These are phyloP conservation scores for Alternaria consortialis DNA, from an alignment of 2,329 filamentous ascomycete species.

Conservation along the genomic window DNA sequence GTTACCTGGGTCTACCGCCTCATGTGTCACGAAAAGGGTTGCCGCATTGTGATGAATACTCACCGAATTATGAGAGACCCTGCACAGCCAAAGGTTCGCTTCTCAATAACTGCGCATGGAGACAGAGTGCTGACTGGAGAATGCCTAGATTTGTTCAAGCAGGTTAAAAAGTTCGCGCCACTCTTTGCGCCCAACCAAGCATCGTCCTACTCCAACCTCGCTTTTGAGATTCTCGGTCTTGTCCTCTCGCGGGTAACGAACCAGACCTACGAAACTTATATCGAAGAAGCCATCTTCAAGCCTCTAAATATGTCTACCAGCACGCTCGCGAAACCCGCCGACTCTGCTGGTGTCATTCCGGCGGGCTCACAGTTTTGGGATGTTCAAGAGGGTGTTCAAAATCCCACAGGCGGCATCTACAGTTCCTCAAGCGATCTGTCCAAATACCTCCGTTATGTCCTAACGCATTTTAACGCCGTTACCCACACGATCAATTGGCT, in stretches of 20 bases:
- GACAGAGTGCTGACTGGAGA: conserved; percentile 10
- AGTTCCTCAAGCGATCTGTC: conserved; percentile 53
- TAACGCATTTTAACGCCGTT: conserved; percentile 54
- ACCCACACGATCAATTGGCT: conserved; percentile 57
- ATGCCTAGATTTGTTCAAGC: conserved; percentile 43
- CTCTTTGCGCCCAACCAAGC: conserved; percentile 55
- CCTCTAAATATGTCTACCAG: conserved; percentile 47
- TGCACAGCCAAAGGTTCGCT: conserved; percentile 38
- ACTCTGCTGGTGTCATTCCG: conserved; percentile 53
- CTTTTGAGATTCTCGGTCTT: conserved; percentile 54
- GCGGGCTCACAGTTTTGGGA: conserved; percentile 52
- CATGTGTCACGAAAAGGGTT: conserved; percentile 39
- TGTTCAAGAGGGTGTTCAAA: conserved; percentile 53
- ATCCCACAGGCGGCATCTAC: conserved; percentile 58
- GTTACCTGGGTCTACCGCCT: conserved; percentile 48
- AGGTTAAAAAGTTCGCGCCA: conserved; percentile 43
- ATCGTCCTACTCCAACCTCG: conserved; percentile 55
- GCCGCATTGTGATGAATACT: conserved; percentile 48
- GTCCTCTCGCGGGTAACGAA: conserved; percentile 52
- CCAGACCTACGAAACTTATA: conserved; percentile 49
- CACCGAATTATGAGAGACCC: conserved; percentile 38
- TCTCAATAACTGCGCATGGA: too few species aligned
- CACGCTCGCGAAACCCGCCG: conserved; percentile 38
- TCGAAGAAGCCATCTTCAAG: conserved; percentile 52
- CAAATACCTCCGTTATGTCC: conserved; percentile 55